phyloP scores from a whole-genome alignment of 352 stramenopile genomes.

The Pythium rishiriense region DNA sequence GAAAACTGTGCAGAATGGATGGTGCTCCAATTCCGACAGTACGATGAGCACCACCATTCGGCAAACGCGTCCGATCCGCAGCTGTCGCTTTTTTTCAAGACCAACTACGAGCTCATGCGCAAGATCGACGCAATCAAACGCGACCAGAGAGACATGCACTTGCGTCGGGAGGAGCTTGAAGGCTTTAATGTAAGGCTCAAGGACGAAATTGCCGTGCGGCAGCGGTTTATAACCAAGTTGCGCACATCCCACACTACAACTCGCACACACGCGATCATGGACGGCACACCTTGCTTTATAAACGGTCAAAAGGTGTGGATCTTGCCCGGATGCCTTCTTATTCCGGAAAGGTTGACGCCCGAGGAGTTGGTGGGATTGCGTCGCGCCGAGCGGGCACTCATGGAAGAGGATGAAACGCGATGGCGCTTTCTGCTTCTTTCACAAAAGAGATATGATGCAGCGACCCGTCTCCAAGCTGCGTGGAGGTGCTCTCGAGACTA shows the following conservation, averaged over 20 bases:
- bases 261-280: constrained; percentile 69
- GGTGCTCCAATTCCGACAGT: constrained; percentile 35
- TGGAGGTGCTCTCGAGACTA: constrained; percentile 37
- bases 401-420: constrained; percentile 63
- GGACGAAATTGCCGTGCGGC: constrained; percentile 43
- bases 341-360: constrained; percentile 24
- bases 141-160: constrained; percentile 42
- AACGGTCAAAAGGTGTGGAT: constrained; percentile 75
- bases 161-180: constrained; percentile 33
- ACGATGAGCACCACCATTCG: not conserved
- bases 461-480: constrained; percentile 41
- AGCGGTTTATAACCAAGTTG: constrained; percentile 57
- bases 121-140: constrained; percentile 56
- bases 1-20: constrained; percentile 48
- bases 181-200: constrained; percentile 25
- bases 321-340: constrained; percentile 38
- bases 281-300: constrained; percentile 53
- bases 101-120: constrained; percentile 57
- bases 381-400: constrained; percentile 58
- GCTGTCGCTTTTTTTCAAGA: constrained; percentile 47
- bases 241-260: constrained; percentile 45
- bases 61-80: not conserved
- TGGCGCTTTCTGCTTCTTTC: constrained; percentile 51
- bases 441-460: constrained; percentile 50
- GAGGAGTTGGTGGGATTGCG: constrained; percentile 46